Evolutionary conservation across 495 filamentous ascomycete genomes (phyloP), one percentile per base, ranked within the genome.

Genomic region (Melanomma pulvis-pyrius): DNA sequence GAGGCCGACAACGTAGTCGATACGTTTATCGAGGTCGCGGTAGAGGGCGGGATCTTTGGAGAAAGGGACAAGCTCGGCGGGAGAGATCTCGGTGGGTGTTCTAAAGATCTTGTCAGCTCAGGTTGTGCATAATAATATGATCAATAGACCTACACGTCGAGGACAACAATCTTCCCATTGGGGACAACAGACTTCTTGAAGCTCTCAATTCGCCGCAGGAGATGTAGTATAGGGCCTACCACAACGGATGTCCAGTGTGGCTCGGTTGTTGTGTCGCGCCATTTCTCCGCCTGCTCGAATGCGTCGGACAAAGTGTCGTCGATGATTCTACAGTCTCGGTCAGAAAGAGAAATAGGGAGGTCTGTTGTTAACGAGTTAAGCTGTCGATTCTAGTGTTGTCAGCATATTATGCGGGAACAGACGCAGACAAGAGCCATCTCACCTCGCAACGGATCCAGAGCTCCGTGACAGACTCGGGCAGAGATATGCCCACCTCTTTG

Each of bases 1-100:
- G 19, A 65, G 62, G 41, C 62, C 62, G 53, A 65, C 29, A 28
- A 32, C 62, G 44, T 44, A 25, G 44, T 65, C 53, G 26, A 65
- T 65, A 1, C 30, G 15, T 21, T 59, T 65, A n/a, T 65, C 62
- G 12, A 65, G 62, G 28, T 65, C 62, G 6, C 30, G 25, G 61
- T 44, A 56, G 22, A 65, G 34, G 34, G 29, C 54, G 1, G 62
- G 53, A 1, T 65, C 32, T 24, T 30, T 32, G 17, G 53, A 41
- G 52, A 32, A 50, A 15, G 62, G 62, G 44, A 57, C 52, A 24
- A 58, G 54, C 2, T 59, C 52, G 22, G 44, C 1, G 17, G 29
- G 61, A 13, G 36, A 50, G 32, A n/a, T 63, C 30, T 4, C 4
- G 30, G 12, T 34, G 30, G 30, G 30, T 12, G 12, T 34, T 34